Evolutionary conservation across 164 flowering plant genomes (phyloP).

Genomic region (Cinnamomum micranthum): DNA sequence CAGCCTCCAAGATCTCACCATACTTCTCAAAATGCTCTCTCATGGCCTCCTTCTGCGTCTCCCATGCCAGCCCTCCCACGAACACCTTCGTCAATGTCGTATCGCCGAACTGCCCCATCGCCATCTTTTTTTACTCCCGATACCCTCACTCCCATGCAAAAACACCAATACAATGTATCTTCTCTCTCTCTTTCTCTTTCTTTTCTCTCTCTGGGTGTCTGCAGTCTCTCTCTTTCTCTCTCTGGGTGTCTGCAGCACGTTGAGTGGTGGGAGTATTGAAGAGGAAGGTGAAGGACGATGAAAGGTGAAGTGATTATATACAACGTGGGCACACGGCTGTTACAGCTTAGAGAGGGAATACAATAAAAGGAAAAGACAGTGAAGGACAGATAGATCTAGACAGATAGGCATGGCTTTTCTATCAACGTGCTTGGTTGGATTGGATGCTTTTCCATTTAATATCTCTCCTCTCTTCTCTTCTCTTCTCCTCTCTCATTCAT

Average conservation of each 20-base stretch:
- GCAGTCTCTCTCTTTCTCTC: background rate
- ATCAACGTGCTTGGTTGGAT: slow-evolving; percentile 29
- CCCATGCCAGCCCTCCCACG: slow-evolving; percentile 97
- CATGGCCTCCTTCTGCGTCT: slow-evolving; percentile 80
- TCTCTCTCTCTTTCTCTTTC: background rate
- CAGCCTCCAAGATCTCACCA: slow-evolving; percentile 94
- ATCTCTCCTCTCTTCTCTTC: background rate
- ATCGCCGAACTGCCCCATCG: slow-evolving; percentile 61
- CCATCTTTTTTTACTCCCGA: slow-evolving; percentile 8
- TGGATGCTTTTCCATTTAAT: background rate
- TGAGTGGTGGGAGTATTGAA: background rate
- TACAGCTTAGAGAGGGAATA: slow-evolving; percentile 16
- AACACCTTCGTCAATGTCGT: slow-evolving; percentile 87
- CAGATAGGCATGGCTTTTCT: slow-evolving; percentile 23
- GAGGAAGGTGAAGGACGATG: background rate
- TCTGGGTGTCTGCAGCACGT: background rate
- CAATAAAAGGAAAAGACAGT: slow-evolving; percentile 24
- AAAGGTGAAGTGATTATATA: background rate
- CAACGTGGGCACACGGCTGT: slow-evolving; percentile 5
- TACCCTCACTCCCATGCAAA: background rate
- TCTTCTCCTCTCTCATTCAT: background rate
- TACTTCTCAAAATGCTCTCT: slow-evolving; percentile 72
- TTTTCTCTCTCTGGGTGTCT: background rate
- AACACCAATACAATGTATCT: background rate
- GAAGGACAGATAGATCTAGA: slow-evolving; percentile 29